Percentiles rank a stretch among this genome's conserved stretches.
phyloP scores from a whole-genome alignment of 768 basidiomycete species.

The Mycena filopes region DNA sequence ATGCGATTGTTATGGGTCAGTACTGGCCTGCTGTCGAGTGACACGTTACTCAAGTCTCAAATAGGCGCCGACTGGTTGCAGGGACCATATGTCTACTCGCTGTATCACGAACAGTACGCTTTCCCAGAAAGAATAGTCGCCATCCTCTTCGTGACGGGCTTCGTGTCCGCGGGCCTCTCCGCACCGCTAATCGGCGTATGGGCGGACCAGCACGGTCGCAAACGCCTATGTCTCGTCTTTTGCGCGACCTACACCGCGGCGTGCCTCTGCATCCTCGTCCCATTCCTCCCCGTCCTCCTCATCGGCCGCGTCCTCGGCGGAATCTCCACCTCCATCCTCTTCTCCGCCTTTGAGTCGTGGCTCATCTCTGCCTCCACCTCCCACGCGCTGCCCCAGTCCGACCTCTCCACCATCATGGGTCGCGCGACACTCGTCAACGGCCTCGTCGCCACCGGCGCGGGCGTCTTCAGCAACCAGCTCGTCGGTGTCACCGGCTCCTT shows the following conservation, averaged over 20 bases:
- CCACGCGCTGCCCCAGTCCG: slow-evolving; percentile 60
- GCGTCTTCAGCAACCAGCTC: slow-evolving; percentile 73
- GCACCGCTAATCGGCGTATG: slow-evolving; percentile 80
- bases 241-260: slow-evolving; percentile 72
- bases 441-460: slow-evolving; percentile 74
- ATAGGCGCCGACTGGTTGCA: slow-evolving; percentile 83
- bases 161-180: slow-evolving; percentile 73
- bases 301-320: slow-evolving; percentile 75
- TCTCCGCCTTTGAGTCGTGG: slow-evolving; percentile 84
- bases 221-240: slow-evolving; percentile 74
- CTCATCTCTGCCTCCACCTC: slow-evolving; percentile 70
- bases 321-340: slow-evolving; percentile 79
- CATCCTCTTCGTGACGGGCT: slow-evolving; percentile 81
- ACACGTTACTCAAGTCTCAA: slow-evolving; percentile 9
- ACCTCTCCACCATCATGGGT: slow-evolving; percentile 77
- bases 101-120: slow-evolving; percentile 75
- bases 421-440: slow-evolving; percentile 80
- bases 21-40: slow-evolving; percentile 18
- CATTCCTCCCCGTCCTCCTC: slow-evolving; percentile 67
- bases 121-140: slow-evolving; percentile 75
- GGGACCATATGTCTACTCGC: slow-evolving; percentile 81
- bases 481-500: slow-evolving; percentile 64
- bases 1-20: slow-evolving; percentile 80
- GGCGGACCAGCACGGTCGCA: slow-evolving; percentile 83
- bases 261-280: slow-evolving; percentile 68